A percentile compares a stretch with the other conserved stretches of the same genome.
Conservation (phyloP, 208 protist genomes). For the Crithidia expoeki region DNA sequence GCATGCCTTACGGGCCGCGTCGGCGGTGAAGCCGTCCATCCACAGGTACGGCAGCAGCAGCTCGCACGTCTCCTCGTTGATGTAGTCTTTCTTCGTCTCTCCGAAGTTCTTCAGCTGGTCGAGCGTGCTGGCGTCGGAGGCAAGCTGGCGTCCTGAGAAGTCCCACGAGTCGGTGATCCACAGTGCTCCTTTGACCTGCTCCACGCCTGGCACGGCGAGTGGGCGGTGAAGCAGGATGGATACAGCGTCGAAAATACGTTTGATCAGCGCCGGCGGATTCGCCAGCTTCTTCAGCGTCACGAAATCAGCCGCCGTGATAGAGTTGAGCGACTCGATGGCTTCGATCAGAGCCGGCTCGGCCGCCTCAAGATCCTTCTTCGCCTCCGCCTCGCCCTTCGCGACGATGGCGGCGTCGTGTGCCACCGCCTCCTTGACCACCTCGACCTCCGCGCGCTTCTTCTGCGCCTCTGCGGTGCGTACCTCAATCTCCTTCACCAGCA, state of each 20-base stretch:
- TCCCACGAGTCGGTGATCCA: conserved; percentile 94
- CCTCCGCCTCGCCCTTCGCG: conserved; percentile 91
- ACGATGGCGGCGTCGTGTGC: conserved; percentile 91
- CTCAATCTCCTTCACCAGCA: conserved; percentile 94
- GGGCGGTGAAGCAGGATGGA: conserved; percentile 91
- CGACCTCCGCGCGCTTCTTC: conserved; percentile 96
- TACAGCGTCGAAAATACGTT: conserved; percentile 98
- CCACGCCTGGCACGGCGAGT: conserved; percentile 71
- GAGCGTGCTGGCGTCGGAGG: conserved; percentile 77
- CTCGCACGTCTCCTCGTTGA: conserved; percentile 99
- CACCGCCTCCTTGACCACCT: conserved; percentile 92
- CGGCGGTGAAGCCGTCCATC: conserved; percentile 95
- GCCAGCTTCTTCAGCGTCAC: conserved; percentile 94
- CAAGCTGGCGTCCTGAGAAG: conserved; percentile 82
- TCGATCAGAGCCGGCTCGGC: conserved; percentile 93
- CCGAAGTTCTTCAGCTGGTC: conserved; percentile 84
- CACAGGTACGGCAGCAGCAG: conserved; percentile 97
- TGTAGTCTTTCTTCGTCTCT: conserved; percentile 93
- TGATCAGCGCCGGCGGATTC: conserved; percentile 96
- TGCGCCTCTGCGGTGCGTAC: conserved; percentile 93
- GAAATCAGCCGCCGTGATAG: conserved; percentile 94
- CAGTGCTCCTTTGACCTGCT: conserved; percentile 84
- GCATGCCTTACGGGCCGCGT: conserved; percentile 92
- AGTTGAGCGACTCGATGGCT: conserved; percentile 95
- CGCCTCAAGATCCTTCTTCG: conserved; percentile 94